Conservation (phyloP, 208 protist species). For the Wallacemonas rigidus region DNA sequence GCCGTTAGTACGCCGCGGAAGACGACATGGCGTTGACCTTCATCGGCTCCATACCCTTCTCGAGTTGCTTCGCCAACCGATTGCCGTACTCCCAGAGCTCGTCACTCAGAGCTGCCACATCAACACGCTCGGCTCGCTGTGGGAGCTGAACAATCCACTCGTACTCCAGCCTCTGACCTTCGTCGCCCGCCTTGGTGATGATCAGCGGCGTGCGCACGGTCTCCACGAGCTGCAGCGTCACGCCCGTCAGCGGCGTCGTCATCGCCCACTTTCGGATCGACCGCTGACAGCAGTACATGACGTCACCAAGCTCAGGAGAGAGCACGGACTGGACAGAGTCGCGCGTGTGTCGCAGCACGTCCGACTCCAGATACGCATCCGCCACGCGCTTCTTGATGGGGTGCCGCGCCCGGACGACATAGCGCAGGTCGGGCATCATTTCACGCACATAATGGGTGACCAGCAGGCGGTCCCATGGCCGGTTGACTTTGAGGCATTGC, state of each 20-base stretch:
- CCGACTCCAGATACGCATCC: constrained; percentile 75
- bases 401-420: constrained; percentile 79
- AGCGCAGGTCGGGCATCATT: constrained; percentile 87
- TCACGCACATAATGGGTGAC: constrained; percentile 85
- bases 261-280: constrained; percentile 81
- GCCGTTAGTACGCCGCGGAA: constrained; percentile 43
- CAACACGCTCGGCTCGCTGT: constrained; percentile 67
- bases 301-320: constrained; percentile 84
- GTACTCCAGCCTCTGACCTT: constrained; percentile 88
- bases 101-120: constrained; percentile 55
- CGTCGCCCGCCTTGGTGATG: constrained; percentile 78
- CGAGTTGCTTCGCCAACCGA: constrained; percentile 59
- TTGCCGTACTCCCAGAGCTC: constrained; percentile 84
- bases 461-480: constrained; percentile 87
- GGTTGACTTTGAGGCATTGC: constrained; percentile 69
- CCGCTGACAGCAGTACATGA: constrained; percentile 88
- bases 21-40: constrained; percentile 79
- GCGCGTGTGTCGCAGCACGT: constrained; percentile 77
- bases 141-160: constrained; percentile 87
- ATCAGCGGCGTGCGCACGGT: constrained; percentile 91
- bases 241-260: constrained; percentile 39
- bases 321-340: constrained; percentile 89
- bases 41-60: constrained; percentile 82
- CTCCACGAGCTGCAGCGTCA: constrained; percentile 81
- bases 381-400: constrained; percentile 87